Conservation (phyloP, 2,329 filamentous ascomycete genomes). For the Pseudogymnoascus sp. region DNA sequence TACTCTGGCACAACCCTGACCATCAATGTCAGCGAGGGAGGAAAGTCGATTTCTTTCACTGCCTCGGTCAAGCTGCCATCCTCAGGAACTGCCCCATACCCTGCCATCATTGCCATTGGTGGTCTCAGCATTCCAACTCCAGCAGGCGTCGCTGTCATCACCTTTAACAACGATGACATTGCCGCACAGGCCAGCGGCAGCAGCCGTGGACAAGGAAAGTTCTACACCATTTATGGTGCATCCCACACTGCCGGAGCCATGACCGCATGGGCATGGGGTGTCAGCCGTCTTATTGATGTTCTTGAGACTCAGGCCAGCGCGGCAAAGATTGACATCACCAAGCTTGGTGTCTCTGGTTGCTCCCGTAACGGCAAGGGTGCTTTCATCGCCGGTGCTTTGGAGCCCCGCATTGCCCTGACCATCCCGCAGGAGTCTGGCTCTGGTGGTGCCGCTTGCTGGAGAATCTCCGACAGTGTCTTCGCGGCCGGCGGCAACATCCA, state of each 20-base stretch:
- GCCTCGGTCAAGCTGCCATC: conserved; percentile 36
- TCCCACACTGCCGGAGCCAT: conserved; percentile 48
- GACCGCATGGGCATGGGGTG: conserved; percentile 57
- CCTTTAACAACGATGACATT: conserved; percentile 51
- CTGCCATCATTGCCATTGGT: conserved; percentile 51
- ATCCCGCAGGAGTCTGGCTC: conserved; percentile 56
- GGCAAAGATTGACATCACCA: conserved; percentile 38
- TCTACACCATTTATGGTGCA: conserved; percentile 51
- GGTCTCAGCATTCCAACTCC: conserved; percentile 48
- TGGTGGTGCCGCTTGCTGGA: conserved; percentile 54
- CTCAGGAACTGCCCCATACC: conserved; percentile 39
- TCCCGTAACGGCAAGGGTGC: conserved; percentile 58
- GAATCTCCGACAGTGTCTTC: conserved; percentile 43
- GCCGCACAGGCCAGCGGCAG: conserved; percentile 39
- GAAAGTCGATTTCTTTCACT: conserved; percentile 39
- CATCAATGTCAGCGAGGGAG: conserved; percentile 36
- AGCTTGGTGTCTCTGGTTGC: conserved; percentile 53
- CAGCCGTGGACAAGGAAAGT: conserved; percentile 48
- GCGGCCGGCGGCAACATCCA: conserved; percentile 48
- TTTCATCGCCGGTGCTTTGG: conserved; percentile 51
- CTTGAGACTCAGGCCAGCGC: conserved; percentile 40
- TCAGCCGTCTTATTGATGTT: conserved; percentile 51
- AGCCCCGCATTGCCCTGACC: conserved; percentile 50
- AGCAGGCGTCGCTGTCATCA: conserved; percentile 46
- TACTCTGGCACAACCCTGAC: conserved; percentile 36